phyloP scores from a whole-genome alignment of 148 eudicot species.

The Silene latifolia region DNA sequence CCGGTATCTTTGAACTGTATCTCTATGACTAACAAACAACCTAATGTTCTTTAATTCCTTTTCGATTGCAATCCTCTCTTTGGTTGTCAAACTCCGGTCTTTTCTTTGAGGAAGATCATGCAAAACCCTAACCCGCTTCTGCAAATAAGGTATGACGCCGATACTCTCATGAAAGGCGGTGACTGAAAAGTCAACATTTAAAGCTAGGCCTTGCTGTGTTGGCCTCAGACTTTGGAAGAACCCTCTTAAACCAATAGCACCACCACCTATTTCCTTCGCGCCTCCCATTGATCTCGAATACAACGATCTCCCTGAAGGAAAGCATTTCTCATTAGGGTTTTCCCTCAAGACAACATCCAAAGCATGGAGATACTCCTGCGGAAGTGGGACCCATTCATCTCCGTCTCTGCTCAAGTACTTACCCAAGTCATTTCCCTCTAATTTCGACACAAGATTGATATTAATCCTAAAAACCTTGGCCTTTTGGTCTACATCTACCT shows the following conservation, averaged over 20 bases:
- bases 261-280: constrained; percentile 71
- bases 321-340: constrained; percentile 59
- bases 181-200: constrained; percentile 81
- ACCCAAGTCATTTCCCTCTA: constrained; percentile 56
- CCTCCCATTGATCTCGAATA: constrained; percentile 82
- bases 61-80: constrained; percentile 74
- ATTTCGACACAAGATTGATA: constrained; percentile 74
- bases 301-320: constrained; percentile 59
- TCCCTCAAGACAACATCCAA: constrained; percentile 87
- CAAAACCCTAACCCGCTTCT: constrained; percentile 61
- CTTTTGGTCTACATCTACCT: constrained; percentile 26
- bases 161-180: constrained; percentile 93
- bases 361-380: constrained; percentile 91
- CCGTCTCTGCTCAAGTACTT: constrained; percentile 54
- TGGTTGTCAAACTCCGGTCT: constrained; percentile 41
- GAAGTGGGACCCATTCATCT: constrained; percentile 56
- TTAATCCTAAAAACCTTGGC: constrained; percentile 56
- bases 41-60: constrained; percentile 68
- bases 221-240: constrained; percentile 92
- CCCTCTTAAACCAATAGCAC: constrained; percentile 78
- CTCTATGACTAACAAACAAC: constrained; percentile 86
- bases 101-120: constrained; percentile 45
- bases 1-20: constrained; percentile 69
- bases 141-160: constrained; percentile 66
- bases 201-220: constrained; percentile 91